These are phyloP conservation scores for Fraxinus ornus DNA, from an alignment of 305 asterid species.

Conservation along the genomic window DNA sequence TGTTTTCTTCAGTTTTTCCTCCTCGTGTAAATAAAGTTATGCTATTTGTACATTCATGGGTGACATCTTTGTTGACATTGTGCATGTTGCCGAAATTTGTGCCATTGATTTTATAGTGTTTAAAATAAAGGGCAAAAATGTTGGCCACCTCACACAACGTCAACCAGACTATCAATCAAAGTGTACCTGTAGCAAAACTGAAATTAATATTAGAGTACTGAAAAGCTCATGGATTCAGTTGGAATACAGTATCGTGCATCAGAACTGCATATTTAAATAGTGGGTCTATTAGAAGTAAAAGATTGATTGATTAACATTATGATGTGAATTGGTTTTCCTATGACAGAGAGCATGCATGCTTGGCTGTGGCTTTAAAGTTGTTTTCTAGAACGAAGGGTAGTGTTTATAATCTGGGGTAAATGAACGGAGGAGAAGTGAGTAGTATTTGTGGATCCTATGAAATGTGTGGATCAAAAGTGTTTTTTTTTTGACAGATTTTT, in stretches of 20 bases:
- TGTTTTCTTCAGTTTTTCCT: background rate
- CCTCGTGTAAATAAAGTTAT: background rate
- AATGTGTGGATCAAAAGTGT: background rate
- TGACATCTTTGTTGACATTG: background rate
- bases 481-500: background rate
- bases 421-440: background rate
- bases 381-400: background rate
- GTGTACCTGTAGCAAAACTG: background rate
- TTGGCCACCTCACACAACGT: too few species aligned
- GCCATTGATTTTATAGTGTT: too few species aligned
- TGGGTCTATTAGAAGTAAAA: background rate
- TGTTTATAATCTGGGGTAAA: background rate
- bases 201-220: background rate
- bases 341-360: background rate
- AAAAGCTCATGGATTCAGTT: background rate
- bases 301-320: background rate
- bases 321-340: background rate
- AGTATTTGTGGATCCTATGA: background rate
- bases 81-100: background rate
- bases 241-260: background rate
- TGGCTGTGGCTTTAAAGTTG: background rate
- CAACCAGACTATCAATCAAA: background rate
- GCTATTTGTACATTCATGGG: background rate
- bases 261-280: background rate
- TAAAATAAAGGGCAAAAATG: background rate